A percentile compares a stretch with the other conserved stretches of the same genome.
These are phyloP conservation scores for Podospora didyma DNA, from an alignment of 495 filamentous ascomycete genomes.

Conservation along the genomic window DNA sequence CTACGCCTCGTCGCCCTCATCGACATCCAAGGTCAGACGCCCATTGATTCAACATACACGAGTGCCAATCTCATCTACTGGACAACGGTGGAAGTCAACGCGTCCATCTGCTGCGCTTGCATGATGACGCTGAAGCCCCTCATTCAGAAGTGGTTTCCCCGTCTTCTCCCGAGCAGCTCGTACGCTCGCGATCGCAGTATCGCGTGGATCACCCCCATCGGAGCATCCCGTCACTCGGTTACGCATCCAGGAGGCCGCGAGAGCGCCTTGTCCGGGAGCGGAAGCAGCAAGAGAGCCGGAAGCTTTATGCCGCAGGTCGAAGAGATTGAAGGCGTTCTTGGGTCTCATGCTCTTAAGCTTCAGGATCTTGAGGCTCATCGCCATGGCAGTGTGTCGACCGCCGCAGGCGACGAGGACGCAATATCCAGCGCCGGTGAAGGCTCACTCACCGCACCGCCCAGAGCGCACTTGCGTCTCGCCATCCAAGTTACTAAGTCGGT, in stretches of 20 bases:
- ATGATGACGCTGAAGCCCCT: conserved; percentile 30
- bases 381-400: conserved; percentile 9
- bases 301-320: conserved; percentile 5
- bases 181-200: conserved; percentile 17
- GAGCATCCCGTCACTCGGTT: conserved; percentile 7
- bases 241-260: not conserved
- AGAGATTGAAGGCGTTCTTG: conserved; percentile 1
- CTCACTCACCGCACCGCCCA: conserved; percentile 18
- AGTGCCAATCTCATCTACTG: conserved; percentile 25
- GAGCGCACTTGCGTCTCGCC: conserved; percentile 19
- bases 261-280: not conserved
- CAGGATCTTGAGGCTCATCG: conserved; percentile 14
- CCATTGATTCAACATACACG: conserved; percentile 21
- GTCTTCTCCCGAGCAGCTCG: conserved; percentile 12
- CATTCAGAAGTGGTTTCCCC: conserved; percentile 21
- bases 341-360: not conserved
- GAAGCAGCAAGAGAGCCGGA: not conserved
- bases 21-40: conserved; percentile 1
- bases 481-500: conserved; percentile 17
- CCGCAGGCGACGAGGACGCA: not conserved
- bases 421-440: not conserved
- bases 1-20: conserved; percentile 23
- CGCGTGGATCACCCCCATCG: conserved; percentile 22
- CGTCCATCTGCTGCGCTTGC: conserved; percentile 25
- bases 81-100: conserved; percentile 27